Percentiles rank a stretch among this genome's conserved stretches.
Evolutionary conservation across 148 eudicot species (phyloP).

Genomic region (Cornus suecica): DNA sequence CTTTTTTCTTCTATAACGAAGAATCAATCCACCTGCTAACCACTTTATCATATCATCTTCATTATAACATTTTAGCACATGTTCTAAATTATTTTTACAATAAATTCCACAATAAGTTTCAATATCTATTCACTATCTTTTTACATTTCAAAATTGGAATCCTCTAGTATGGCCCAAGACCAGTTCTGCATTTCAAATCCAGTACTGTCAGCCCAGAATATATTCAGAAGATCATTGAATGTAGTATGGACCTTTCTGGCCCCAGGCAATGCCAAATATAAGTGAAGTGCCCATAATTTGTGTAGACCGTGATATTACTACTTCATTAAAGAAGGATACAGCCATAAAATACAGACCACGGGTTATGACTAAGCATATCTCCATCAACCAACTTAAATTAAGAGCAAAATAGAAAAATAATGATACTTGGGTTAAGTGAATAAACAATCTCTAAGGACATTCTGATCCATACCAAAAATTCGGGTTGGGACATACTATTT

Average conservation of each 20-base stretch:
- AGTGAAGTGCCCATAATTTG: not conserved
- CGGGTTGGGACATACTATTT: slow-evolving; percentile 74
- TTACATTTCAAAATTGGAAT: not conserved
- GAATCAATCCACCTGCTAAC: too few relatives aligned
- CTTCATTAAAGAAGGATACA: not conserved
- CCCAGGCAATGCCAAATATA: not conserved
- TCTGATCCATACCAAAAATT: slow-evolving; percentile 54
- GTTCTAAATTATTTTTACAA: too few relatives aligned
- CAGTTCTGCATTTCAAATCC: not conserved
- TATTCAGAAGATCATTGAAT: not conserved
- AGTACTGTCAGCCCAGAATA: not conserved
- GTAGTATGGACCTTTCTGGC: not conserved
- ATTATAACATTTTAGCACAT: too few relatives aligned
- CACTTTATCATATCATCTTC: not conserved
- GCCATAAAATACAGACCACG: not conserved
- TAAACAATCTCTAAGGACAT: not conserved
- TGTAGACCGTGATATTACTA: not conserved
- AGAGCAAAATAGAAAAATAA: not conserved
- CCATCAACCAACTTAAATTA: not conserved
- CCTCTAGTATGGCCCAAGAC: not conserved
- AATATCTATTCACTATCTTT: not conserved
- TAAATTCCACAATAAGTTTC: not conserved
- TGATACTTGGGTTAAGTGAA: not conserved
- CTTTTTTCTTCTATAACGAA: too few relatives aligned
- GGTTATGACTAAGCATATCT: not conserved